Evolutionary conservation across 2,329 filamentous ascomycete species (phyloP), one percentile per base, ranked within the genome.

Genomic region (Penicillium sp.): DNA sequence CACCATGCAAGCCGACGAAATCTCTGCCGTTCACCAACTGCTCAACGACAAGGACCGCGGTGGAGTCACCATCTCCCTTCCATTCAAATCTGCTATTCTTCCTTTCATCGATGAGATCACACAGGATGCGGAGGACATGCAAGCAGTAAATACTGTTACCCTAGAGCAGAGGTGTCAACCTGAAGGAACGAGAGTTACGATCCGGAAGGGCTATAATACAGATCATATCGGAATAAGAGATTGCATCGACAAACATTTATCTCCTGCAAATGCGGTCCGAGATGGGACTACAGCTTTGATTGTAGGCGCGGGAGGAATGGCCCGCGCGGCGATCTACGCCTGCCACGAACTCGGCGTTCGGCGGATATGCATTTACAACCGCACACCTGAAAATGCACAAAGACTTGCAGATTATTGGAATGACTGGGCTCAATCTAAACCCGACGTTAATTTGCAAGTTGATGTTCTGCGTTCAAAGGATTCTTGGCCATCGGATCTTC

Each of bases 61-160:
- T 9, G 66, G 65, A 1, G 45, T 67, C 4, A 53, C 58, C 1
- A 53, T 68, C 10, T 63, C 67, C 24, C 54, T 63, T 14, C 64
- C 64, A 5, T 70, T 64, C 52, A 70, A 70, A 48, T 62, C 59
- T 3, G 50, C 56, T 8, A 52, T 66, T 3, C n/a, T 69, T 14
- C 48, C 54, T 8, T 43, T 58, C 4, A 39, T 70, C 14, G 57
- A 65, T 13, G 51, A 58, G 14, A 56, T 66, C 16, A 64, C 55
- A 16, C 40, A 52, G 1, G 63, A 68, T 29, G 67, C 64, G 16
- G 42, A 42, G 23, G 60, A 64, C 9, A 71, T 71, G 19, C 54
- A 62, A 11, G 67, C 68, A 6, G 64, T 70, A 2, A 70, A 70
- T 43, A 71, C 67, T 7, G 54, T 68, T 1, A 48, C 64, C n/a